Base-by-base conservation (phyloP, 768 basidiomycete genomes). In the Fomitopsis pulvina region DNA sequence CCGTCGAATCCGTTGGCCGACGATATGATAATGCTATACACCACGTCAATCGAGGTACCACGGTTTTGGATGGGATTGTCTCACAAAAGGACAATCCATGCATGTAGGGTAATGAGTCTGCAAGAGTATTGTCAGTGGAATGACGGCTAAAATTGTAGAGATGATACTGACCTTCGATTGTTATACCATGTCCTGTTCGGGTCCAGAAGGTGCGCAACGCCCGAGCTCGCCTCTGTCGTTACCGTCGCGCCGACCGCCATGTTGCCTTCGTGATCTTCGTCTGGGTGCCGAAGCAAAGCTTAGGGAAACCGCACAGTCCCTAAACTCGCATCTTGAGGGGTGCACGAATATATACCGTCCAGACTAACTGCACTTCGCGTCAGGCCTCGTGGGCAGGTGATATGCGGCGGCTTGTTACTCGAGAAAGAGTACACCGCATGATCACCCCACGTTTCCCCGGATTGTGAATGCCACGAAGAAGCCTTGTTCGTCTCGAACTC, bases 171-270 rank as follows among this genome's bases (percentile, higher is more conserved):
- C 82, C 85, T 72, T 63, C 65, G 77, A 72, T 88, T 87, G 68
- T 82, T 87, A 66, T 83, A 85, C 86, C 86, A 88, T 60, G 71
- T 85, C 63, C 80, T 72, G 50, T 63, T 77, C n/a, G 82, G 83
- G 66, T 87, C 79, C 49, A 85, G 55, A 51, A 85, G 72, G 55
- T 80, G 80, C 11, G 63, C 66, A 56, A 77, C 78, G 29, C 73
- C 74, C 28, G 68, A 61, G 29, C 28, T 48, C 2, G 53, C 52
- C 38, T 65, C 66, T 42, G 64, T 56, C 48, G 55, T 63, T 54
- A 68, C 70, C 58, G 51, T 57, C 28, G 73, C 71, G 64, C 76
- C 80, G 54, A 62, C 78, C 60, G 68, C 80, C 83, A 87, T 86
- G 61, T 52, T 74, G 44, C 56, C 59, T 27, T 48, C 45, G 46